These are phyloP conservation scores for Talaromyces sp. DNA, from an alignment of 2,329 filamentous ascomycete species.

Conservation along the genomic window DNA sequence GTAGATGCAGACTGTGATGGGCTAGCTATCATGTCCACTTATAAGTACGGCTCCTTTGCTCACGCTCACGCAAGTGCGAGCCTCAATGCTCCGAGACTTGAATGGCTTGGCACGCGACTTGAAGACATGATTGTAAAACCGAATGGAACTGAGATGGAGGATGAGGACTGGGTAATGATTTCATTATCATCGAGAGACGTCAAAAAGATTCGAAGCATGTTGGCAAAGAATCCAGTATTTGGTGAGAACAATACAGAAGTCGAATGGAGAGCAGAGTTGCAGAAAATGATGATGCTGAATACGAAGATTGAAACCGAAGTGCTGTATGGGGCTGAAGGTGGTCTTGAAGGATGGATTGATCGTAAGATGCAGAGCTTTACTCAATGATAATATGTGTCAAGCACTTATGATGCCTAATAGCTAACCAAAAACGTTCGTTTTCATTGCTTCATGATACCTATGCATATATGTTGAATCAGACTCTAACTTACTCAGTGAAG, in stretches of 20 bases:
- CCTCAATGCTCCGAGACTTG: slow-evolving; percentile 46
- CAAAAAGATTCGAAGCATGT: slow-evolving; percentile 53
- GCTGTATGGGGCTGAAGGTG: slow-evolving; percentile 43
- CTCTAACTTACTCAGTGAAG: background rate
- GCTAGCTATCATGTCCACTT: slow-evolving; percentile 59
- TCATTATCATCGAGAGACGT: slow-evolving; percentile 53
- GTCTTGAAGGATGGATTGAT: slow-evolving; percentile 45
- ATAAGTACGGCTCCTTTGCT: slow-evolving; percentile 58
- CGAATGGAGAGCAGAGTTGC: slow-evolving; percentile 52
- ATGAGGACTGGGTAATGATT: slow-evolving; percentile 36
- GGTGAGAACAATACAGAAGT: slow-evolving; percentile 43
- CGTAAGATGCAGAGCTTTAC: slow-evolving; percentile 26
- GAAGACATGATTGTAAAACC: slow-evolving; percentile 35
- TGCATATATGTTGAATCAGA: slow-evolving; percentile 1
- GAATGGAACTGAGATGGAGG: slow-evolving; percentile 19
- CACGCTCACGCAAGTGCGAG: slow-evolving; percentile 52
- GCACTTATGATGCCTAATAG: background rate
- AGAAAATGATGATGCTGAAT: slow-evolving; percentile 60
- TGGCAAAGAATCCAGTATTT: slow-evolving; percentile 44
- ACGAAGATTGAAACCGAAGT: slow-evolving; percentile 61
- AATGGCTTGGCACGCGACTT: slow-evolving; percentile 57
- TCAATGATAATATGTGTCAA: background rate
- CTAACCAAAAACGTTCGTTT: background rate
- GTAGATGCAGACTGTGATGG: slow-evolving; percentile 62
- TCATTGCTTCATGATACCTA: background rate